Percentiles rank a stretch among this genome's conserved stretches.
Conservation (phyloP, 2,329 filamentous ascomycete species). For the Spiromastix sp. region DNA sequence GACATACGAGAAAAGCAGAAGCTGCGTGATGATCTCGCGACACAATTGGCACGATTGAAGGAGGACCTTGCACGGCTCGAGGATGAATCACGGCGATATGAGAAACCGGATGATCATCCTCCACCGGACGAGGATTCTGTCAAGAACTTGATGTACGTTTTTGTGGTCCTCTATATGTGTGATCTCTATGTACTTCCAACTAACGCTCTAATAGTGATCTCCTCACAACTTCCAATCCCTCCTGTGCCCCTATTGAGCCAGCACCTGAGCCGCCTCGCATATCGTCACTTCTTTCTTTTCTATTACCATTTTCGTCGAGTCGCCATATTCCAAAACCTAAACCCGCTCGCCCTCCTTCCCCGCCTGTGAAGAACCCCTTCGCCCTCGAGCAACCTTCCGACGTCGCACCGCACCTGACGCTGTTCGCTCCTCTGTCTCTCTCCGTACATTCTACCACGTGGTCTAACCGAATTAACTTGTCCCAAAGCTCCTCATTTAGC, state of each 20-base stretch:
- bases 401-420: constrained; percentile 57
- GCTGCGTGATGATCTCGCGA: constrained; percentile 42
- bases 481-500: constrained; percentile 7
- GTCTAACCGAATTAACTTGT: constrained; percentile 1
- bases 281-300: constrained; percentile 28
- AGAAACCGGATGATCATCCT: constrained; percentile 23
- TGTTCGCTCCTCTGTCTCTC: constrained; percentile 60
- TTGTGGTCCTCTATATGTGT: constrained; percentile 1
- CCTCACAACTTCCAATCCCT: constrained; percentile 20
- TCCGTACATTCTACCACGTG: constrained; percentile 18
- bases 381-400: constrained; percentile 43
- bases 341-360: constrained; percentile 19
- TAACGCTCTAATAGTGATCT: constrained; percentile 21
- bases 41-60: constrained; percentile 47
- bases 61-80: constrained; percentile 48
- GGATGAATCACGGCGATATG: constrained; percentile 49
- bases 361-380: constrained; percentile 54
- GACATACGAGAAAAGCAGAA: constrained; percentile 38
- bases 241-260: constrained; percentile 14
- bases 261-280: constrained; percentile 17
- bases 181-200: constrained; percentile 5
- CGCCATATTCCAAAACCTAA: constrained; percentile 9
- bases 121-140: constrained; percentile 26
- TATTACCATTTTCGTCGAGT: constrained; percentile 28
- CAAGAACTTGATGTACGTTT: constrained; percentile 23